Evolutionary conservation across 2,329 filamentous ascomycete species (phyloP), one percentile per base, ranked within the genome.

Genomic region (Rugonectria rugulosa): DNA sequence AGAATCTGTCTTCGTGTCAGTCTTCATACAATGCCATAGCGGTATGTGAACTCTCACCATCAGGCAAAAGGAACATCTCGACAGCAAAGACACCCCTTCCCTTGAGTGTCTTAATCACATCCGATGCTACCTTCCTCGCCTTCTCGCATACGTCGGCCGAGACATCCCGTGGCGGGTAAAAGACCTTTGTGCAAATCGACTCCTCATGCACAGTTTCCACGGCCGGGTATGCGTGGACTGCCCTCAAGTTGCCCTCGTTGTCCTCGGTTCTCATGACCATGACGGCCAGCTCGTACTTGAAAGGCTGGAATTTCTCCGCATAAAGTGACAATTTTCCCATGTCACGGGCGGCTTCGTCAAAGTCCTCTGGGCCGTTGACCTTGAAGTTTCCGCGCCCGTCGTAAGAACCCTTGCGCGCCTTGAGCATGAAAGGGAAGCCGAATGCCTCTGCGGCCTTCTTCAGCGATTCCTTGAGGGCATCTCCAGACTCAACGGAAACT

Each of bases 141-240:
- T 84, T 77, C 61, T 85, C 74, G 57, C 84, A 83, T 32, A 89
- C 80, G 2, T 79, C 74, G 1, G 80, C 75, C 1, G 86, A 79
- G 3, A 96, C 87, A 6, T 84, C 81, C 31, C 93, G 84, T 1
- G 94, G 91, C 2, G 95, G 95, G 47, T 89, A 88, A 70, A 93
- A 97, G 2, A 94, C 91, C 62, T 93, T 88, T 66, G 96, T 95
- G 83, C 95, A 98, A 66, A 99, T 92, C 69, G 88, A 95, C 73
- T 98, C 91, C 74, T 97, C 91, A 67, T 99, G 95, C 24, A 98
- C 84, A 1, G 94, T 98, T 78, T 99, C 95, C 2, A 97, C 93
- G 0, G 89, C 89, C 1, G 95, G 93, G 70, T 95, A 98, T 5
- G 93, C 86, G 26, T 92, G 78, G 11, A 83, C 72, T 12, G 72